Evolutionary conservation across 441 rosid species (phyloP), one percentile per base, ranked within the genome.

Genomic region (Sinapis alba): DNA sequence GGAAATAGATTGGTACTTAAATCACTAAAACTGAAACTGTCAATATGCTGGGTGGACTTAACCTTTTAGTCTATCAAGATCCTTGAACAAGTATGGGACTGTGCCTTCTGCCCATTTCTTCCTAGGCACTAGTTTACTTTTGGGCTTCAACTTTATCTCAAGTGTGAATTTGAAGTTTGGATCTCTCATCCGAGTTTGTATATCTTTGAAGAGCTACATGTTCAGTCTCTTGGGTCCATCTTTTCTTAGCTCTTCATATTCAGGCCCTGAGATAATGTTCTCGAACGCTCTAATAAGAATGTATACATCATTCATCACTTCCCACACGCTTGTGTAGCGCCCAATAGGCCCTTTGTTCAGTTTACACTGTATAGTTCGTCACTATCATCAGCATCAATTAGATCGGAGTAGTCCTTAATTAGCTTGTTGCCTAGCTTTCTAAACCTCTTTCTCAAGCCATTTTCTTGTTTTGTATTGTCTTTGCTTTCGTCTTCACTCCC

Each of bases 321-420:
- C 98, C 96, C 94, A 94, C 57, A 92, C 94, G 60, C 92, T 92
- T 10, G 78, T 82, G 65, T 92, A 95, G 1, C 97, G 92, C 43
- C 97, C 96, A 63, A 92, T 96, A 1, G 98, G 96, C 38, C 99
- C 94, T 84, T 91, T 92, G 83, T 90, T 87, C 81, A 95, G 82
- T 77, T 92, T 94, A 94, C 90, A 32, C 97, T 88, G 73, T 82
- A 62, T 51, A 92, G 78, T 75, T 92, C 96, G 72, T 92, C 97
- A 69, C 98, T 92, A 61, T 94, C 98, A 78, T 90, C 93, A 0
- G 86, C 98, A 86, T 94, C 90, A 19, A 90, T 86, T 53, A 41
- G 78, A 68, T 87, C 84, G 0, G 93, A 89, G 60, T 80, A 86
- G 69, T 88, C 90, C 77, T 90, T n/a, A n/a, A n/a, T n/a, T 90